Evolutionary conservation across 805 yeast species (phyloP), one percentile per base, ranked within the genome.

Genomic region (Monosporozyma aerobia): DNA sequence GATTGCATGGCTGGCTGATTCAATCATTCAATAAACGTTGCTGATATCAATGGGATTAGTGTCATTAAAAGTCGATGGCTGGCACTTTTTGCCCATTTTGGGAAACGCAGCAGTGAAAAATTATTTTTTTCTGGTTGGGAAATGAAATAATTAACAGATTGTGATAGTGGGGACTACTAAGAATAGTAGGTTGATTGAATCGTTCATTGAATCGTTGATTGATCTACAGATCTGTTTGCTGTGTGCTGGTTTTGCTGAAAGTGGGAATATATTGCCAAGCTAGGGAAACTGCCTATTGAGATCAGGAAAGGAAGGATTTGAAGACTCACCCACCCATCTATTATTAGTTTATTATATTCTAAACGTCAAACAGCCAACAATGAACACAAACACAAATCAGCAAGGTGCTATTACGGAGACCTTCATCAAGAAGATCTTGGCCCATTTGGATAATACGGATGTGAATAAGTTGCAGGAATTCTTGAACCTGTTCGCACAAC

Each of bases 381-480:
- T 46, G 48, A 46, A 32, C 9, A 41, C 23, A 13, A 49, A 48
- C 19, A 54, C 47, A 22, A 44, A 30, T 9, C 45, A 52, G 16
- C 65, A 63, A 47, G 56, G 65, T 16, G 64, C 63, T 32, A 59
- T 65, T 22, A 58, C 66, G 13, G 70, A 68, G 48, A 56, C 62
- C 3, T 66, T 68, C 47, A 58, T 67, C 44, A 68, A 69, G 56
- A 68, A 64, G 56, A 57, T 68, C 2, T 52, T 69, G n/a, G 66
- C 70, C 7, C 68, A 63, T 53, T 49, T 69, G 53, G 72, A 69
- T 51, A 68, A 68, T 45, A 56, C 63, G 9, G 66, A 65, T 52
- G 61, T 69, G 22, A 58, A 58, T 29, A 63, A 65, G 46, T 48
- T 68, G 32, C 61, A 63, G 29, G 63, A 58, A 16, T 65, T 68